Conservation (phyloP, 2,329 filamentous ascomycete species). For the Cladophialophora psammophila region DNA sequence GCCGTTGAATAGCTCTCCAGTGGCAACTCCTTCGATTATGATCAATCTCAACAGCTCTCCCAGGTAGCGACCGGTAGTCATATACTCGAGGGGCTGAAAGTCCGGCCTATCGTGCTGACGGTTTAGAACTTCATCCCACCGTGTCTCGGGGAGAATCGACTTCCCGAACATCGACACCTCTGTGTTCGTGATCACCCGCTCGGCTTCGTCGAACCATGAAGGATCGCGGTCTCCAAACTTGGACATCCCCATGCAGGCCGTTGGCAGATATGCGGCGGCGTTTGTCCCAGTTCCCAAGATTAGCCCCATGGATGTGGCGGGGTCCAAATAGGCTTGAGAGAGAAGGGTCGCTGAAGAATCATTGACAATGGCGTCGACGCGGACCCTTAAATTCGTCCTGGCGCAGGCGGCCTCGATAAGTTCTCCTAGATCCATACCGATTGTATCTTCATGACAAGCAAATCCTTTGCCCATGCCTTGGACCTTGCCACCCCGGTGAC, state of each 20-base stretch:
- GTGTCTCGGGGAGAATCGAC: constrained; percentile 63
- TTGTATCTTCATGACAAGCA: constrained; percentile 64
- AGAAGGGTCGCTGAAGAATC: constrained; percentile 68
- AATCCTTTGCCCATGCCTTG: constrained; percentile 73
- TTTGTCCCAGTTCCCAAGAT: constrained; percentile 72
- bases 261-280: constrained; percentile 68
- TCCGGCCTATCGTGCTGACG: constrained; percentile 63
- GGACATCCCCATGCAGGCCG: constrained; percentile 58
- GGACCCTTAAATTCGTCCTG: constrained; percentile 62
- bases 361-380: constrained; percentile 69
- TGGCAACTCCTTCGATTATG: constrained; percentile 65
- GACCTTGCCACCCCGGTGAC: constrained; percentile 63
- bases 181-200: constrained; percentile 69
- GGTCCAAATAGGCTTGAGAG: constrained; percentile 67
- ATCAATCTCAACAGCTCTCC: constrained; percentile 70
- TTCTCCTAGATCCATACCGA: constrained; percentile 66
- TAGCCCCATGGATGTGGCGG: constrained; percentile 67
- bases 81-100: constrained; percentile 71
- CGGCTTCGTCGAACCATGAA: constrained; percentile 64
- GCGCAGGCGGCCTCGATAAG: constrained; percentile 67
- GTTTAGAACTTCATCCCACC: constrained; percentile 69
- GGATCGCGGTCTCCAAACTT: constrained; percentile 65
- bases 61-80: constrained; percentile 69
- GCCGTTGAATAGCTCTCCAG: constrained; percentile 63
- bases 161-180: constrained; percentile 71